Evolutionary conservation across 2,329 filamentous ascomycete genomes (phyloP).

Genomic region (Curvularia verruculosa): DNA sequence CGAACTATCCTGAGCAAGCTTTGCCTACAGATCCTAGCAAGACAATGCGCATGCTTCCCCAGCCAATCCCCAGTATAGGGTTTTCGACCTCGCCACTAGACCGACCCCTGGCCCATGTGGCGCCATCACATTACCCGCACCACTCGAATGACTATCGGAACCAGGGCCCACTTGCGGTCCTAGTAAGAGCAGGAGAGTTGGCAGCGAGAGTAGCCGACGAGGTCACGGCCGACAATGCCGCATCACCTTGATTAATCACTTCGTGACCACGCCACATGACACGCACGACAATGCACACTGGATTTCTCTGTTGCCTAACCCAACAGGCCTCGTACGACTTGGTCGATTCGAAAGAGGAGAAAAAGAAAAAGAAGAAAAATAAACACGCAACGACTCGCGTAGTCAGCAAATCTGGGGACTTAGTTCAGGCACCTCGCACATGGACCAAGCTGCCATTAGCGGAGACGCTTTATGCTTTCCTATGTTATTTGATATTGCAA

Average conservation of each 20-base stretch:
- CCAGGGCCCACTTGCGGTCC: constrained; percentile 44
- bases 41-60: constrained; percentile 46
- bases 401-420: constrained; percentile 5
- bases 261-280: constrained; percentile 4
- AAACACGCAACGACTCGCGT: not conserved
- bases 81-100: constrained; percentile 41
- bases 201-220: constrained; percentile 44
- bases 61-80: constrained; percentile 43
- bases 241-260: constrained; percentile 26
- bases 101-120: constrained; percentile 27
- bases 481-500: constrained; percentile 16
- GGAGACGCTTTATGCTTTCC: constrained; percentile 16
- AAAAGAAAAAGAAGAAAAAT: not conserved
- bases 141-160: constrained; percentile 39
- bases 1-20: constrained; percentile 17
- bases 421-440: not conserved
- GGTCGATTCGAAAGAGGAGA: no score
- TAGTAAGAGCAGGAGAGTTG: constrained; percentile 48
- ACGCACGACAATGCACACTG: constrained; percentile 2
- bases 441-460: not conserved
- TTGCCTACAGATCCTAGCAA: constrained; percentile 42
- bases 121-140: constrained; percentile 23
- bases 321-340: not conserved
- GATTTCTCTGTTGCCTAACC: constrained; percentile 1
- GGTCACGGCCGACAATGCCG: constrained; percentile 30